A percentile compares a stretch with the other conserved stretches of the same genome.
These are phyloP conservation scores for Chlorella sorokiniana DNA, from an alignment of 139 green algal species.

Conservation along the genomic window DNA sequence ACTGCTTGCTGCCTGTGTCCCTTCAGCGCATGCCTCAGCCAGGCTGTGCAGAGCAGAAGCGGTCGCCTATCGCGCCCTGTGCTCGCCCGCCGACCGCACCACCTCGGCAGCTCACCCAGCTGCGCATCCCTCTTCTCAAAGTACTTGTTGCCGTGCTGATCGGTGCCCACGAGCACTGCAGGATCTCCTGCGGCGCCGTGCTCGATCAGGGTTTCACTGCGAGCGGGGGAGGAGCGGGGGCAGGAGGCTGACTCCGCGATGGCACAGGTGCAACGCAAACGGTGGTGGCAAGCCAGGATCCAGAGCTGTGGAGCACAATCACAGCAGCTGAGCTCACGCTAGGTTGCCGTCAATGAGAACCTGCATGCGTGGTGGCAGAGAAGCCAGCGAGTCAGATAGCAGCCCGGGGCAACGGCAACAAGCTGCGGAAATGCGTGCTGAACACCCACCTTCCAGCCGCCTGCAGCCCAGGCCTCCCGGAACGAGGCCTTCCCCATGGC, in stretches of 20 bases:
- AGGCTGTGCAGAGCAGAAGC: no score
- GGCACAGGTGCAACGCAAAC: background rate
- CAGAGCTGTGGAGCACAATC: no score
- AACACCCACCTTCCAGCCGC: conserved; percentile 56
- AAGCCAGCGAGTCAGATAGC: no score
- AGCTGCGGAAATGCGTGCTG: conserved; percentile 31
- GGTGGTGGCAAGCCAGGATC: background rate
- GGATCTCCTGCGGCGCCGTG: conserved; percentile 35
- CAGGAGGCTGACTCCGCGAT: background rate
- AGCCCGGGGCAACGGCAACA: no score
- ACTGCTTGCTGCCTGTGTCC: no score
- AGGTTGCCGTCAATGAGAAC: conserved; percentile 25
- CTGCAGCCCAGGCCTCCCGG: conserved; percentile 44
- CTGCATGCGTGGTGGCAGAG: no score
- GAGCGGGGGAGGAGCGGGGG: background rate
- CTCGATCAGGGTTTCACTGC: conserved; percentile 46
- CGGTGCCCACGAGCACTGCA: conserved; percentile 40
- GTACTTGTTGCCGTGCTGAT: conserved; percentile 51
- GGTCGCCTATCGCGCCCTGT: no score
- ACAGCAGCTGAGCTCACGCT: background rate
- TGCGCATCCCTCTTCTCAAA: conserved; percentile 46
- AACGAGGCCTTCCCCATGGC: conserved; percentile 43
- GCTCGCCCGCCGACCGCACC: background rate
- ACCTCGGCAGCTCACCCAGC: background rate
- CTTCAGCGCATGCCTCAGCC: no score